Evolutionary conservation across 2,329 filamentous ascomycete genomes (phyloP), one percentile per base, ranked within the genome.

Genomic region (Penicillium sp.): DNA sequence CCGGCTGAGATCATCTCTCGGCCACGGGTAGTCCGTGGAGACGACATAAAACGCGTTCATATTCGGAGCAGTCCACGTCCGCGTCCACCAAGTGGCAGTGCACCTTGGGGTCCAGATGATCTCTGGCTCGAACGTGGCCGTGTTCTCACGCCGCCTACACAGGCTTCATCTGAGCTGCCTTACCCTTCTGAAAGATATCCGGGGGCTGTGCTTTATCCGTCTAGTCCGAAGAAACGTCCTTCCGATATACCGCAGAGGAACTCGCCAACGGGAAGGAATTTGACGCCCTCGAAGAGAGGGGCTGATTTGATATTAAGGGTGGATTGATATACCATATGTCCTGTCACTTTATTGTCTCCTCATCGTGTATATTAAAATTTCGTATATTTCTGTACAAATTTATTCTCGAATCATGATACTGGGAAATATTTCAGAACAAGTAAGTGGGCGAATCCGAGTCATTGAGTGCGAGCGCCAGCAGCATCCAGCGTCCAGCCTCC

Each of bases 31-130:
- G 63, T 72, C 14, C 61, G 65, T 9, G 52, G 61, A 10, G 65
- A 72, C 24, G 68, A 71, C 46, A 72, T 72, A 28, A 71, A 66
- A 47, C 59, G 67, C 11, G 65, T 72, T 1, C 58, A 71, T 24
- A 66, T 71, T 18, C 65, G 64, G n/a, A 63, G 60, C 28, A 67
- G 67, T 21, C 67, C 65, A 16, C 65, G 61, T 2, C 62, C 63
- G 19, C 66, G 62, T 2, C 62, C 63, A 31, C 60, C 67, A 10
- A 61, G 60, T n/a, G 63, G 63, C 13, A 57, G 58, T 7, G 59
- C 54, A 6, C 64, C 67, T 6, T 71, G 67, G 48, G 63, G 62
- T 13, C 69, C 68, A 1, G 66, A 71, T 10, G 67, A 70, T 53
- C 57, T 67, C 46, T 71, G 68, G 70, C 45, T 59, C 9, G 61